phyloP scores from a whole-genome alignment of 441 rosid genomes.

The Syzygium syzygioides region DNA sequence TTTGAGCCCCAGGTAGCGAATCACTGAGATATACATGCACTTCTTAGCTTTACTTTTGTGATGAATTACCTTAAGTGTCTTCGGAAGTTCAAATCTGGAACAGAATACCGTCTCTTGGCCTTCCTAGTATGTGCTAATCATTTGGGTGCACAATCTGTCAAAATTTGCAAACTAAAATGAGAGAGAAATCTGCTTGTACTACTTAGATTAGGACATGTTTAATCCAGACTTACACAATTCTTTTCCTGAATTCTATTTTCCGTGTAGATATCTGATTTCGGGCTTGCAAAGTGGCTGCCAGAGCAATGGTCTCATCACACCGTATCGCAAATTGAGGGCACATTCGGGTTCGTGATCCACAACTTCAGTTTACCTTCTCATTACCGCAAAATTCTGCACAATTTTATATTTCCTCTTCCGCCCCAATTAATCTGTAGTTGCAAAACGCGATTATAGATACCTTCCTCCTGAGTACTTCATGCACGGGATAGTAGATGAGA shows the following conservation, averaged over 20 bases:
- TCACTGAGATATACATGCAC: background rate
- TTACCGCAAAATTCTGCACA: background rate
- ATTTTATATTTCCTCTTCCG: background rate
- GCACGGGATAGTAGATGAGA: conserved; percentile 91
- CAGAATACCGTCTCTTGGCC: background rate
- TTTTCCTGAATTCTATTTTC: background rate
- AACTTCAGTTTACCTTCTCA: background rate
- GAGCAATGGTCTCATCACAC: conserved; percentile 92
- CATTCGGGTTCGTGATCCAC: conserved; percentile 64
- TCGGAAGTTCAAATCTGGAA: background rate
- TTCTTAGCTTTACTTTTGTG: background rate
- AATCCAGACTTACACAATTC: background rate
- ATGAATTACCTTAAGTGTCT: background rate
- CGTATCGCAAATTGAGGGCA: conserved; percentile 80
- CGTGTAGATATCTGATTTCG: conserved; percentile 84
- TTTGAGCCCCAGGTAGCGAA: conserved; percentile 67
- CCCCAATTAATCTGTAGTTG: background rate
- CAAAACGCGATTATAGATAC: conserved; percentile 36
- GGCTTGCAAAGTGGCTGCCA: conserved; percentile 90
- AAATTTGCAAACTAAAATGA: background rate
- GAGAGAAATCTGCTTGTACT: background rate
- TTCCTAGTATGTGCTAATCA: background rate
- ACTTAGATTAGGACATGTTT: background rate
- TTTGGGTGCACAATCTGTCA: background rate
- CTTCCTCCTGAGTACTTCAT: conserved; percentile 93